These are phyloP conservation scores for Neoarthrinium moseri DNA, from an alignment of 2,329 filamentous ascomycete species.

Conservation along the genomic window DNA sequence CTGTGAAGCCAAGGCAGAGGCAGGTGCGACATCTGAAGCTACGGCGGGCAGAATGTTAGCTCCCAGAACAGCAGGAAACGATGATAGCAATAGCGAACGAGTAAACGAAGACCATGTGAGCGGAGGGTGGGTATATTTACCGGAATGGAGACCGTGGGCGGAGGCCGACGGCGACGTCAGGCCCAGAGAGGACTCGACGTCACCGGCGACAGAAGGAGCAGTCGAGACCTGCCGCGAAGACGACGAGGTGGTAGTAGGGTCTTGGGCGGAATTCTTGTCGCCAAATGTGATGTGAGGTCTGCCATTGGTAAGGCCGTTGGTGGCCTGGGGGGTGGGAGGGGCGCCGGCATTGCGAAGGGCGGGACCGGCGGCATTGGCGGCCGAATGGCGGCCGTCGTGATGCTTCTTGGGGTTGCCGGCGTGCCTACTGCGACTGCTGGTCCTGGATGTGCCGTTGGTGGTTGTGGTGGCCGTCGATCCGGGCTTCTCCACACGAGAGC, in stretches of 20 bases:
- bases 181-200: background rate
- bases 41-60: background rate
- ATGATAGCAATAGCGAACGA: too few relatives aligned
- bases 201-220: constrained; percentile 5
- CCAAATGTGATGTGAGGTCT: constrained; percentile 9
- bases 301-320: constrained; percentile 5
- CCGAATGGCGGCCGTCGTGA: background rate
- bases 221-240: background rate
- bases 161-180: background rate
- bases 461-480: constrained; percentile 10
- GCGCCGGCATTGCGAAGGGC: background rate
- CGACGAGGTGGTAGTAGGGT: background rate
- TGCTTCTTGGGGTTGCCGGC: constrained; percentile 9
- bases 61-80: background rate
- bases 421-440: constrained; percentile 7
- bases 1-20: constrained; percentile 14
- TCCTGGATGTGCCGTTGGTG: background rate
- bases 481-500: constrained; percentile 24
- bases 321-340: background rate
- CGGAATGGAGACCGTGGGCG: background rate
- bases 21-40: background rate
- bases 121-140: background rate
- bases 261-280: constrained; percentile 2
- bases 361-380: background rate
- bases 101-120: too few relatives aligned